Evolutionary conservation across 306 rosid genomes (phyloP).

Genomic region (Trifolium subterraneum): DNA sequence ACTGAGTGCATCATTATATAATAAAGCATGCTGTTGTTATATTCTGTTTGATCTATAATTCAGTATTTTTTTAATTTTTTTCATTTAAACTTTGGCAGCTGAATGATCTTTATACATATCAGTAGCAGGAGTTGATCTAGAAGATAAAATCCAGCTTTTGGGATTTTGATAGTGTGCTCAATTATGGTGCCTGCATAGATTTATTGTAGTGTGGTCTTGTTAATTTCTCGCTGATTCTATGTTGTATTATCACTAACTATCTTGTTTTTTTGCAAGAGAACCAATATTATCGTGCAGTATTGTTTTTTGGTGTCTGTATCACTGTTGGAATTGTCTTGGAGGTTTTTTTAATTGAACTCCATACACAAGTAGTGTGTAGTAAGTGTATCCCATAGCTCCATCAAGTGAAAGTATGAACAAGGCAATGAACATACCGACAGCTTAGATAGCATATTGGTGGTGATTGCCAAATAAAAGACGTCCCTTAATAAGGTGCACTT

Average conservation of each 20-base stretch:
- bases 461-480: too few species aligned
- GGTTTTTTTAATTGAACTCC: too few species aligned
- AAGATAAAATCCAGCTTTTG: constrained; percentile 15
- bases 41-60: background rate
- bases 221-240: constrained; percentile 1
- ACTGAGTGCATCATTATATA: background rate
- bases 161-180: constrained; percentile 4
- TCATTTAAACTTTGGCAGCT: constrained; percentile 29
- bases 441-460: too few species aligned
- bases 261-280: constrained; percentile 7
- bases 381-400: too few species aligned
- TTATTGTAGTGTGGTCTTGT: background rate
- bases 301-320: too few species aligned
- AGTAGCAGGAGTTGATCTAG: constrained; percentile 15
- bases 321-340: too few species aligned
- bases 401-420: too few species aligned
- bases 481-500: too few species aligned
- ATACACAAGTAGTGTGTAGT: too few species aligned
- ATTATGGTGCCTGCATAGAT: constrained; percentile 11
- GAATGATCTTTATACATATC: constrained; percentile 30
- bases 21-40: background rate
- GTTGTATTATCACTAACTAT: constrained; percentile 18
- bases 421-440: too few species aligned
- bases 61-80: background rate
- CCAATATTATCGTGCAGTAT: background rate